Evolutionary conservation across 2,329 filamentous ascomycete species (phyloP), one percentile per base, ranked within the genome.

Genomic region (Arthrinium phaeospermum): DNA sequence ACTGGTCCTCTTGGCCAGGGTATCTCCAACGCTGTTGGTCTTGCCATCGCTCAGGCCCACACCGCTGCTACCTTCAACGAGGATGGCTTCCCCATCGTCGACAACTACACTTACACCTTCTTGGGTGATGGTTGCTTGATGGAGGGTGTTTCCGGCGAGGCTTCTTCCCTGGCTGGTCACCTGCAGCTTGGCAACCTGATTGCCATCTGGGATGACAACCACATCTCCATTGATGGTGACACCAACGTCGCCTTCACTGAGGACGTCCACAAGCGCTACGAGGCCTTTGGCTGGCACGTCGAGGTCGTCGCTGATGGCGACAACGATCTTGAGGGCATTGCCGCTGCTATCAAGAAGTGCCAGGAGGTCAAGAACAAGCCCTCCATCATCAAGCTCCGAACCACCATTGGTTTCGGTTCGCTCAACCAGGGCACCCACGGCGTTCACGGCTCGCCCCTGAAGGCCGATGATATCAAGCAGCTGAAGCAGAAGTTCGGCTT

Each of bases 171-270:
- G 78, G 96, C 96, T 78, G 96, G 96, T 82, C 96, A 99, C 88
- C 90, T 98, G 85, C 93, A 98, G 90, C 91, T 99, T 76, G 96
- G 96, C 83, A 99, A 98, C 90, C 89, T 99, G 81, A 98, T 98
- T 85, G 91, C 91, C 85, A 90, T 99, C 86, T 99, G 96, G 85
- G 96, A 99, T 82, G 96, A 99, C 89, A 99, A 99, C 91, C 93
- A 98, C 85, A 98, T 99, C 82, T 97, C 89, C 80, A 92, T 91
- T 82, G 96, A 99, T 82, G 96, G 96, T 85, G 93, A 98, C 89
- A 98, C 93, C 86, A 96, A 96, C 87, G 92, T 91, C 81, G 93
- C 96, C 77, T 98, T 99, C 89, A 99, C 96, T 74, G 96, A 99
- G 88, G 95, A 99, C 79, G 96, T 98, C 74, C 84, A 89, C 80